Evolutionary conservation across 2,329 filamentous ascomycete species (phyloP), one percentile per base, ranked within the genome.

Genomic region (Bipolaris bicolor): DNA sequence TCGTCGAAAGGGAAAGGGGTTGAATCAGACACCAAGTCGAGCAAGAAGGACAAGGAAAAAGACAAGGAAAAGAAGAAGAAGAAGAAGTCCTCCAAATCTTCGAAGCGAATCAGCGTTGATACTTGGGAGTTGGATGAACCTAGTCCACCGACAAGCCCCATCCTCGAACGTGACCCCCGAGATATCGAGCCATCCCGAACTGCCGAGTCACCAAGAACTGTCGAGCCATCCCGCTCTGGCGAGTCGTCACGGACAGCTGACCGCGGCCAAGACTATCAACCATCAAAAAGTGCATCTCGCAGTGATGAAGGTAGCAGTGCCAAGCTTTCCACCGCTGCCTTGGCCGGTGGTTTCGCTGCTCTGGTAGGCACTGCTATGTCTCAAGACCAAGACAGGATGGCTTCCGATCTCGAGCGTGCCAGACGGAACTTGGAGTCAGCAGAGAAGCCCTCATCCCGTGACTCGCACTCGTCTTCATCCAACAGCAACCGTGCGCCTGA

Each of bases 301-400:
- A 45, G 50, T 36, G 51, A 51, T 10, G 60, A 60, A 11, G 64
- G 59, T 40, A 66, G 59, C 22, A 63, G 59, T 53, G 60, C 46
- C 34, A 67, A 64, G 51, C 49, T 58, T 33, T 57, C 63, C 7
- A 67, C 64, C 45, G 68, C 65, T 26, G 67, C 68, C 24, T 58
- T 71, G 57, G 64, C 70, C 18, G 72, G 70, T 43, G 75, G 72
- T 7, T 76, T 77, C 37, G 70, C 71, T 52, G 68, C 66, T 24
- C 63, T 76, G 9, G 63, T 74, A 50, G 70, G 68, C 40, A 66
- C 66, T 37, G 60, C 71, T 6, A 68, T 69, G 55, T 70, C 67
- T 52, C 71, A 74, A 58, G 72, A 76, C 29, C 71, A 71, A 56
- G 71, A 75, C n/a, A 61, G 69, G 18, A 69, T 73, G 52, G 55